These are phyloP conservation scores for Malassezia sp. DNA, from an alignment of 1,284 basidiomycete species.

Conservation along the genomic window DNA sequence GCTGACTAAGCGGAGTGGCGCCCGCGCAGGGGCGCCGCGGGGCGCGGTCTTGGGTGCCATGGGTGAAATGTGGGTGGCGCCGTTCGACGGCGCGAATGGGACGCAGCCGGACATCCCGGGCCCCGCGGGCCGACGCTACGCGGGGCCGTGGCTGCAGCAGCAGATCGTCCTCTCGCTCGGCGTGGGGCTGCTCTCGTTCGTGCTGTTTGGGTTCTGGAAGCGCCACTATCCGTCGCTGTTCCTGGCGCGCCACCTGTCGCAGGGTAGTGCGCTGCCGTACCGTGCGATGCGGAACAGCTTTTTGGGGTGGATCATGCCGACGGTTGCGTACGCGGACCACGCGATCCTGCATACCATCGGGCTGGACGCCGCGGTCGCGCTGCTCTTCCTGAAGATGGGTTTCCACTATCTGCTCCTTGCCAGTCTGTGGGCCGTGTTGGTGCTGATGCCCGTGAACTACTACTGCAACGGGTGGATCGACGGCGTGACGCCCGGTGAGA, in stretches of 20 bases:
- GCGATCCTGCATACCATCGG: constrained; percentile 93
- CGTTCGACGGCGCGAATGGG: not conserved
- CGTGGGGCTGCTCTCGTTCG: constrained; percentile 68
- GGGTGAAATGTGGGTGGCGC: not conserved
- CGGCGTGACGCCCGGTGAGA: constrained; percentile 25
- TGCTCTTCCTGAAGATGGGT: constrained; percentile 88
- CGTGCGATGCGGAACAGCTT: constrained; percentile 61
- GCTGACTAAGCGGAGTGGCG: constrained; percentile 5
- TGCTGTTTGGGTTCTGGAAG: constrained; percentile 76
- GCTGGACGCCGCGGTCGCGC: constrained; percentile 82
- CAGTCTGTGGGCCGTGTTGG: constrained; percentile 53
- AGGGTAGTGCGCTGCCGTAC: constrained; percentile 84
- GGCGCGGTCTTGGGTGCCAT: not conserved
- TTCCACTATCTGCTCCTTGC: constrained; percentile 76
- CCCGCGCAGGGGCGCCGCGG: not conserved
- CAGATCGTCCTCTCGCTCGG: constrained; percentile 67
- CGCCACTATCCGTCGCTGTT: constrained; percentile 78
- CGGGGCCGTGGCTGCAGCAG: constrained; percentile 81
- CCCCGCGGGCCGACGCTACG: constrained; percentile 15
- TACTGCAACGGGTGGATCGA: constrained; percentile 43
- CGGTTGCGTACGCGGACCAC: constrained; percentile 75
- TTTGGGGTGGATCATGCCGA: constrained; percentile 91
- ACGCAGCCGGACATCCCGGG: constrained; percentile 11
- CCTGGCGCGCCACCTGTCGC: constrained; percentile 73
- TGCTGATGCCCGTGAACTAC: constrained; percentile 46